phyloP scores from a whole-genome alignment of 2,329 filamentous ascomycete genomes.

The Penicillium concentricum region DNA sequence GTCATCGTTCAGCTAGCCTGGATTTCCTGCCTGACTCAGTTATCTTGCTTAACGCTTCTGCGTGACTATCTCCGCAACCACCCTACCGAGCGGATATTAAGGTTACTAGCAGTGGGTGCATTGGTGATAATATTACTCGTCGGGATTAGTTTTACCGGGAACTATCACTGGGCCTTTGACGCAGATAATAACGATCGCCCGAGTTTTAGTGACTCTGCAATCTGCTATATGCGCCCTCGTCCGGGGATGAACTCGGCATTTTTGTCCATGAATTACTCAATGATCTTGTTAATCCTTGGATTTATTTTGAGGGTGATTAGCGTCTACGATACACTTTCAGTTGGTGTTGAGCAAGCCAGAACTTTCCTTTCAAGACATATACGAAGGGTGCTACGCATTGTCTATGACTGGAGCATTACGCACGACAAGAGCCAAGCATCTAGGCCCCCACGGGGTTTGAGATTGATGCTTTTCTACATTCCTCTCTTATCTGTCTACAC shows the following conservation, averaged over 20 bases:
- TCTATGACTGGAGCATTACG: neutral
- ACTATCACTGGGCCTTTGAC: neutral
- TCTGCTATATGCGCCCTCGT: neutral
- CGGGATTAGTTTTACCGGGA: conserved; percentile 3
- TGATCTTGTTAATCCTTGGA: neutral
- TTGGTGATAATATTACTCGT: neutral
- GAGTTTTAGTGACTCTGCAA: neutral
- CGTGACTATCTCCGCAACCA: conserved; percentile 1
- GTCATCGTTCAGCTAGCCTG: conserved; percentile 6
- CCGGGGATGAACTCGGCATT: neutral
- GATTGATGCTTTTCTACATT: neutral
- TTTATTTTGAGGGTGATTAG: neutral
- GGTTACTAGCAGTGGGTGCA: conserved; percentile 1
- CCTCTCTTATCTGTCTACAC: neutral
- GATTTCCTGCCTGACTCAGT: conserved; percentile 11
- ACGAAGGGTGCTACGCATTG: neutral
- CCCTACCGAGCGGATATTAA: neutral
- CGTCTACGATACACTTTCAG: neutral
- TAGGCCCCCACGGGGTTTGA: neutral
- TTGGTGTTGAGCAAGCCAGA: neutral
- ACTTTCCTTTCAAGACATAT: neutral
- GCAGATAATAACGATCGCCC: neutral
- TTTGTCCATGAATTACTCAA: neutral
- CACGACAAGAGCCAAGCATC: neutral
- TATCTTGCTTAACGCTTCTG: conserved; percentile 9